A percentile compares a stretch with the other conserved stretches of the same genome.
phyloP scores from a whole-genome alignment of 1,284 basidiomycete species.

The Puccinia novopanici region DNA sequence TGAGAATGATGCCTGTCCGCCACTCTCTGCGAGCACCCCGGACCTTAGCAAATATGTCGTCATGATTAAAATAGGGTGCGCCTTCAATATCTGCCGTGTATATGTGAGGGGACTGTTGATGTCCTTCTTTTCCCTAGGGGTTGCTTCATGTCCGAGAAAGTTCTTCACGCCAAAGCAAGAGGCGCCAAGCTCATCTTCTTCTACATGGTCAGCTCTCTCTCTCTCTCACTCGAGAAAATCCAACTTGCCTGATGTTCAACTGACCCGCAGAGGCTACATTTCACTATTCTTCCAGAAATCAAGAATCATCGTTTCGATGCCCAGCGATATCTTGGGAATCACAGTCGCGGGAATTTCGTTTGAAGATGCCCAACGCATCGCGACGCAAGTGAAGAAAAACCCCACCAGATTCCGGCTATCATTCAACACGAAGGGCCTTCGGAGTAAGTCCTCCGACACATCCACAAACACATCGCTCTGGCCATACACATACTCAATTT shows the following conservation, averaged over 20 bases:
- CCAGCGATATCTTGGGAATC: not conserved
- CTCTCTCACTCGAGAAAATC: not conserved
- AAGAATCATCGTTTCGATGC: slow-evolving; percentile 22
- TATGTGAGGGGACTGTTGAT: not conserved
- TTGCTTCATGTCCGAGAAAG: slow-evolving; percentile 39
- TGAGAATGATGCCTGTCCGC: slow-evolving; percentile 26
- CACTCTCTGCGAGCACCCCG: slow-evolving; percentile 17
- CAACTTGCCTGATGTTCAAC: not conserved
- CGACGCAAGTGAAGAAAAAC: not conserved
- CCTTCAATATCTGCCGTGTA: not conserved
- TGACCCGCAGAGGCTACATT: not conserved
- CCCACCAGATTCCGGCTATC: not conserved
- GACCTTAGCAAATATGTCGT: slow-evolving; percentile 43
- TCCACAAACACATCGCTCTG: not conserved
- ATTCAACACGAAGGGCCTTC: not conserved
- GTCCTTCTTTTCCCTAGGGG: not conserved
- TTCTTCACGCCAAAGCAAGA: slow-evolving; percentile 30
- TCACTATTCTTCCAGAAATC: slow-evolving; percentile 1
- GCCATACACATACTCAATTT: not conserved
- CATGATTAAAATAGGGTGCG: slow-evolving; percentile 37
- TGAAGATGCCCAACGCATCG: slow-evolving; percentile 4
- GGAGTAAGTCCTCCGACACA: not conserved
- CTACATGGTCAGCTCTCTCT: slow-evolving; percentile 41
- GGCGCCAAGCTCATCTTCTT: slow-evolving; percentile 46
- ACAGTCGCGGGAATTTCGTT: slow-evolving; percentile 24